Evolutionary conservation across 805 yeast genomes (phyloP).

Genomic region (Ogataea ganodermae): DNA sequence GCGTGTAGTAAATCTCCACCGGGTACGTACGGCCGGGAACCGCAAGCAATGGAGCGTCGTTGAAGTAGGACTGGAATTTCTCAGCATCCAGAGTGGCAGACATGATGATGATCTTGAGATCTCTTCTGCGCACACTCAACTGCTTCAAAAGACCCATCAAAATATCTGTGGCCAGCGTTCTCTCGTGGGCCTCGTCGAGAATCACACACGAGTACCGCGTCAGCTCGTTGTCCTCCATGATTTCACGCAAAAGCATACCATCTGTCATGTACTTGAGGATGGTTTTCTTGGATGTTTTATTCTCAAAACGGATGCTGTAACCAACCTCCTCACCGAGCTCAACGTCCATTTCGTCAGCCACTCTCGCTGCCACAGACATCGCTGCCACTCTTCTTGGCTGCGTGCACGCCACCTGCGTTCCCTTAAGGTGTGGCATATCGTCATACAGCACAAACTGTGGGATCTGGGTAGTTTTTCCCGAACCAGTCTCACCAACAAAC

Average conservation of each 20-base stretch:
- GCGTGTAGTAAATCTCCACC: slow-evolving; percentile 94
- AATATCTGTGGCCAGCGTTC: slow-evolving; percentile 95
- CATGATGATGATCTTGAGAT: slow-evolving; percentile 90
- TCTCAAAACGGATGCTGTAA: slow-evolving; percentile 91
- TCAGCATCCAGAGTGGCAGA: slow-evolving; percentile 98
- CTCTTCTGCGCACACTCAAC: slow-evolving; percentile 76
- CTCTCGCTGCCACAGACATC: slow-evolving; percentile 97
- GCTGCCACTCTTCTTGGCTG: slow-evolving; percentile 99
- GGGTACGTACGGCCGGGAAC: slow-evolving; percentile 99
- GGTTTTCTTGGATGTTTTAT: slow-evolving; percentile 78
- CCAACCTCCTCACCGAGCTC: slow-evolving; percentile 92
- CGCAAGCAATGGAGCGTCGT: slow-evolving; percentile 89
- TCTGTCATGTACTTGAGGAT: slow-evolving; percentile 95
- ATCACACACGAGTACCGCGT: slow-evolving; percentile 83
- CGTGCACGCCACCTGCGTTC: slow-evolving; percentile 91
- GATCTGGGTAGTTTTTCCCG: slow-evolving; percentile 97
- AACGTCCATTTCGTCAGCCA: slow-evolving; percentile 97
- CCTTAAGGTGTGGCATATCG: slow-evolving; percentile 84
- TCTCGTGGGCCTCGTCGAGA: slow-evolving; percentile 97
- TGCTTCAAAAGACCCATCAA: slow-evolving; percentile 92
- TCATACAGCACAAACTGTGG: slow-evolving; percentile 94
- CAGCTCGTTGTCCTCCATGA: slow-evolving; percentile 92
- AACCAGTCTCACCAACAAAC: slow-evolving; percentile 98
- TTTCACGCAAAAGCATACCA: slow-evolving; percentile 96
- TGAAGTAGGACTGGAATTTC: slow-evolving; percentile 87